phyloP scores from a whole-genome alignment of 331 rosid species.

The Phaseolus coccineus region DNA sequence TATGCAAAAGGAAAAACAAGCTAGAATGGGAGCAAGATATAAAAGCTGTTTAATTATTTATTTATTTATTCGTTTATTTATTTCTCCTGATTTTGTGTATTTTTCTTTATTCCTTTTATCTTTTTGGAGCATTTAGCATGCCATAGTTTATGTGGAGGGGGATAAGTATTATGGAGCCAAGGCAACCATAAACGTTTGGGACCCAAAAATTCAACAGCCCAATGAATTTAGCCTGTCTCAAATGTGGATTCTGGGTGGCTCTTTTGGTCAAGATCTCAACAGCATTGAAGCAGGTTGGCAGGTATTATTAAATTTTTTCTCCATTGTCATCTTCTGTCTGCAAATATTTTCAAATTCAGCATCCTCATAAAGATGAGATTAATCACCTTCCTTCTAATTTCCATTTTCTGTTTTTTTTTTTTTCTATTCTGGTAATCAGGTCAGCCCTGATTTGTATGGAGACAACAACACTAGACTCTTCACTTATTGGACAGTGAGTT shows the following conservation, averaged over 20 bases:
- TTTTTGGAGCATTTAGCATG: constrained; percentile 58
- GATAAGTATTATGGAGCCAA: constrained; percentile 64
- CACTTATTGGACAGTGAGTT: constrained; percentile 66
- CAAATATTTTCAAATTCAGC: constrained; percentile 19
- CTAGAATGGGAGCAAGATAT: not conserved
- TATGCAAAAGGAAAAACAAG: not conserved
- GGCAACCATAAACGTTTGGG: constrained; percentile 69
- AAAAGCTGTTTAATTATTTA: not conserved
- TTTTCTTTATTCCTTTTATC: constrained; percentile 37
- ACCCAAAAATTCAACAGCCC: constrained; percentile 64
- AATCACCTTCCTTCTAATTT: constrained; percentile 38
- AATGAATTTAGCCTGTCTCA: constrained; percentile 66
- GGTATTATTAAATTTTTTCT: constrained; percentile 45
- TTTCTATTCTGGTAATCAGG: constrained; percentile 47
- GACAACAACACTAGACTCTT: constrained; percentile 65
- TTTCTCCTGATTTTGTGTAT: constrained; percentile 28
- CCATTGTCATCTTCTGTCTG: constrained; percentile 37
- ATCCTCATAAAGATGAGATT: constrained; percentile 2
- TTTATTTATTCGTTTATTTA: not conserved
- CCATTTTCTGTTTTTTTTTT: constrained; percentile 7
- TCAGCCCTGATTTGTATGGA: constrained; percentile 66
- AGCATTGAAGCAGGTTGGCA: constrained; percentile 70
- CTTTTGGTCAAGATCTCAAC: constrained; percentile 62
- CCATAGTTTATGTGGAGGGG: constrained; percentile 59
- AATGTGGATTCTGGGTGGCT: constrained; percentile 62